phyloP scores from a whole-genome alignment of 495 filamentous ascomycete genomes.

The Aspergillus incahuasiensis region DNA sequence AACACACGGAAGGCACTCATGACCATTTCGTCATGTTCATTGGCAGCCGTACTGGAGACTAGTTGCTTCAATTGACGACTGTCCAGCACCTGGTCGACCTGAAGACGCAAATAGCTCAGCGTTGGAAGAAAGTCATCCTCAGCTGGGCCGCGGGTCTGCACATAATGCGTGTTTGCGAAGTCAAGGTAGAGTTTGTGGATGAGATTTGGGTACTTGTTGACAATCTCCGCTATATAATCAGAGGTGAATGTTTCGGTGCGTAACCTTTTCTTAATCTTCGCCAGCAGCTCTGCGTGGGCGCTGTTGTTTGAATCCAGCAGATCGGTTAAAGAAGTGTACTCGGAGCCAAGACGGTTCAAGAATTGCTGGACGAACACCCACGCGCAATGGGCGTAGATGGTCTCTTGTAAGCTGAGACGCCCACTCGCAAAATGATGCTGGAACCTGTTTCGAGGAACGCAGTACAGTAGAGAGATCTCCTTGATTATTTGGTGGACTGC shows the following conservation, averaged over 20 bases:
- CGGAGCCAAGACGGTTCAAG: conserved; percentile 87
- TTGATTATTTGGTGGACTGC: conserved; percentile 99
- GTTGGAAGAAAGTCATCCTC: conserved; percentile 78
- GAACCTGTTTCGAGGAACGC: conserved; percentile 94
- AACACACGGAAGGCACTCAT: conserved; percentile 96
- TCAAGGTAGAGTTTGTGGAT: conserved; percentile 85
- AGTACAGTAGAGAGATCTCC: conserved; percentile 94
- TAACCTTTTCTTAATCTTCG: conserved; percentile 92
- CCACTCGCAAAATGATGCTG: conserved; percentile 86
- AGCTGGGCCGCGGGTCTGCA: conserved; percentile 64
- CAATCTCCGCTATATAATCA: conserved; percentile 96
- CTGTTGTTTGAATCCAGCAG: conserved; percentile 76
- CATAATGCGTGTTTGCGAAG: conserved; percentile 88
- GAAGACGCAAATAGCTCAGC: conserved; percentile 68
- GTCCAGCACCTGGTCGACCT: conserved; percentile 71
- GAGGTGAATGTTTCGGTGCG: conserved; percentile 96
- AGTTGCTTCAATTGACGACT: conserved; percentile 72
- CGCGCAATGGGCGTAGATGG: conserved; percentile 92
- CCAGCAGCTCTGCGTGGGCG: conserved; percentile 81
- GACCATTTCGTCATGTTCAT: conserved; percentile 97
- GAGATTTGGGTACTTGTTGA: conserved; percentile 82
- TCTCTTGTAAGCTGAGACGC: conserved; percentile 87
- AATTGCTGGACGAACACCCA: conserved; percentile 98
- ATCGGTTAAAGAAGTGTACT: conserved; percentile 82
- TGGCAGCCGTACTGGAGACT: conserved; percentile 75